Percentiles rank a stretch among this genome's conserved stretches.
These are phyloP conservation scores for Talaromyces sp. DNA, from an alignment of 2,329 filamentous ascomycete genomes.

Conservation along the genomic window DNA sequence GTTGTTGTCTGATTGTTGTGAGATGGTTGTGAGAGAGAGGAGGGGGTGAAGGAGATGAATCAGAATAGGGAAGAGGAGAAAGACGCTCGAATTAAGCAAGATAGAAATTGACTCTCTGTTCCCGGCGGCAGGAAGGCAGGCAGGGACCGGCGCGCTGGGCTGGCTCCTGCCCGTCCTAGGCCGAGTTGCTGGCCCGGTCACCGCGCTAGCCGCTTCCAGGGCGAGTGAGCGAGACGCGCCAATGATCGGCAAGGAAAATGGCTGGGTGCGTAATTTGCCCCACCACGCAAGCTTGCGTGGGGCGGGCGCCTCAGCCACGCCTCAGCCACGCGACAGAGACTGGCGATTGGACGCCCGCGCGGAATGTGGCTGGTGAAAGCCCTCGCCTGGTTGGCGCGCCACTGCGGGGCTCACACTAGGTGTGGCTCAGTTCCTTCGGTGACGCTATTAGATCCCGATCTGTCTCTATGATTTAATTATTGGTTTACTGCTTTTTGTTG, in stretches of 20 bases:
- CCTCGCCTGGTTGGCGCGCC: background rate
- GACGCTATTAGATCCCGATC: no score
- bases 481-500: no score
- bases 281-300: background rate
- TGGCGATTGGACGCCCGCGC: background rate
- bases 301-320: no score
- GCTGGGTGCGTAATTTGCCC: background rate
- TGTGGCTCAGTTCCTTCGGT: no score
- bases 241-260: background rate
- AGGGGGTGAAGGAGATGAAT: background rate
- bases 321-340: background rate
- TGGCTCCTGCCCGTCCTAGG: background rate
- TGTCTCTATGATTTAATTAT: no score
- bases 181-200: background rate
- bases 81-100: background rate
- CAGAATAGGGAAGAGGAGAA: background rate
- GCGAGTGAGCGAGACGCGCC: background rate
- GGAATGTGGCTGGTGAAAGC: background rate
- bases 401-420: no score
- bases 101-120: background rate
- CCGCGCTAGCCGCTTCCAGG: background rate
- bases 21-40: background rate
- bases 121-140: background rate
- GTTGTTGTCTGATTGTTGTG: background rate
- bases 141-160: background rate